Evolutionary conservation across 2,329 filamentous ascomycete genomes (phyloP).

Genomic region (Fusarium aywerte): DNA sequence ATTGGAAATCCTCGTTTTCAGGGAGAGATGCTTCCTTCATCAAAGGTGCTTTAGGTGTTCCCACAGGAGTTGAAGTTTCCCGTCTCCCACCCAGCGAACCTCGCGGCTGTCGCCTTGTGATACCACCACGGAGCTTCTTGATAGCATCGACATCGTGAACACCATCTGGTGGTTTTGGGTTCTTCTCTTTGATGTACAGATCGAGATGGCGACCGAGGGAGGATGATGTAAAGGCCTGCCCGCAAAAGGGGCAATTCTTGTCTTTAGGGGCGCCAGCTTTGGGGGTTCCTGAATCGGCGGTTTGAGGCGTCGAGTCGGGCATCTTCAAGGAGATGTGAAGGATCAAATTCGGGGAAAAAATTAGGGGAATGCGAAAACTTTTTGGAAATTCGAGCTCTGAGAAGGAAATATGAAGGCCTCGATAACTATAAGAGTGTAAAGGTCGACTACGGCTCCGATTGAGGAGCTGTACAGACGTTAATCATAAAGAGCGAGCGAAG

Average conservation of each 20-base stretch:
- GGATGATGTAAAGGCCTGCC: slow-evolving; percentile 90
- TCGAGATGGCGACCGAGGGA: slow-evolving; percentile 94
- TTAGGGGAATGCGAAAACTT: slow-evolving; percentile 3
- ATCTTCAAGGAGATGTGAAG: slow-evolving; percentile 41
- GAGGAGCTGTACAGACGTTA: slow-evolving; percentile 45
- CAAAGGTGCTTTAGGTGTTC: slow-evolving; percentile 58
- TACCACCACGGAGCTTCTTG: slow-evolving; percentile 80
- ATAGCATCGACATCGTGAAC: slow-evolving; percentile 93
- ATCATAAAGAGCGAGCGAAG: slow-evolving; percentile 48
- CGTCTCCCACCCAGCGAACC: slow-evolving; percentile 67
- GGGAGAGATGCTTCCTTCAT: slow-evolving; percentile 54
- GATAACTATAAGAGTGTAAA: slow-evolving; percentile 33
- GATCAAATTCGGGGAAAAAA: slow-evolving; percentile 18
- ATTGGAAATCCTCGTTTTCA: slow-evolving; percentile 53
- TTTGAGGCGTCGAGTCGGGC: slow-evolving; percentile 49
- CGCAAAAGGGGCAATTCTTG: slow-evolving; percentile 87
- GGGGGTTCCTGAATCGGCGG: slow-evolving; percentile 54
- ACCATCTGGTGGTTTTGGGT: slow-evolving; percentile 87
- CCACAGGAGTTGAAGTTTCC: slow-evolving; percentile 69
- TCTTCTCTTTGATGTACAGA: slow-evolving; percentile 92
- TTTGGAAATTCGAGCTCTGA: slow-evolving; percentile 21
- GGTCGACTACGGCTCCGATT: slow-evolving; percentile 42
- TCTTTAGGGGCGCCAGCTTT: slow-evolving; percentile 74
- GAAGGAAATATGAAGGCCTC: slow-evolving; percentile 20
- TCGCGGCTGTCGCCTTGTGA: slow-evolving; percentile 86